phyloP scores from a whole-genome alignment of 805 yeast species.

The Kodamaea fukazawae region DNA sequence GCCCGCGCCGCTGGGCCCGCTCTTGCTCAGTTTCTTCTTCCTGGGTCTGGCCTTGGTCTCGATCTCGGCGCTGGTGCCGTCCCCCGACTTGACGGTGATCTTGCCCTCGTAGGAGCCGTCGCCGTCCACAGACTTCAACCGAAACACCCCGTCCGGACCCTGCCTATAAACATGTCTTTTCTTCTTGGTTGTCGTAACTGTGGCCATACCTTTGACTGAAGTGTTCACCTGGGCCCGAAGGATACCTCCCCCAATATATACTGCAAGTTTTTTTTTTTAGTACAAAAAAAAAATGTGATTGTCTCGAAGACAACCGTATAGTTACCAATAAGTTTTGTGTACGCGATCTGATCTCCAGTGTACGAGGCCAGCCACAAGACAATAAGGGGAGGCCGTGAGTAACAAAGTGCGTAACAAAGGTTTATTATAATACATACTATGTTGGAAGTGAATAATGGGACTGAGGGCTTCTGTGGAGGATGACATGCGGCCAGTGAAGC shows the following conservation, averaged over 20 bases:
- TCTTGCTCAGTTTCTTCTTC: neutral
- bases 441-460: too few relatives aligned
- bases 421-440: too few relatives aligned
- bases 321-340: too few relatives aligned
- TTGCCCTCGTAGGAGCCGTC: conserved; percentile 5
- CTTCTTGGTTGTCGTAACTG: conserved; percentile 17
- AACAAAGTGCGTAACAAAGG: too few relatives aligned
- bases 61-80: neutral
- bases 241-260: too few relatives aligned
- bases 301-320: too few relatives aligned
- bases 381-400: too few relatives aligned
- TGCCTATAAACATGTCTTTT: conserved; percentile 34
- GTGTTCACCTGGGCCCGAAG: neutral
- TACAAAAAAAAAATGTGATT: neutral
- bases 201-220: conserved; percentile 8
- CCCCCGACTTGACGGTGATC: neutral
- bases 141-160: conserved; percentile 39
- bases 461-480: too few relatives aligned
- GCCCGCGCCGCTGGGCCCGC: neutral
- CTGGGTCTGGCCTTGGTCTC: too few relatives aligned
- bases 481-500: too few relatives aligned
- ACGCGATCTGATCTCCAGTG: too few relatives aligned
- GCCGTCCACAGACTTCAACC: conserved; percentile 27
- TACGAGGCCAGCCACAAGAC: too few relatives aligned
- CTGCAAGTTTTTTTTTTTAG: neutral